Conservation (phyloP, 352 stramenopile species). For the Phytophthora ohioensis region DNA sequence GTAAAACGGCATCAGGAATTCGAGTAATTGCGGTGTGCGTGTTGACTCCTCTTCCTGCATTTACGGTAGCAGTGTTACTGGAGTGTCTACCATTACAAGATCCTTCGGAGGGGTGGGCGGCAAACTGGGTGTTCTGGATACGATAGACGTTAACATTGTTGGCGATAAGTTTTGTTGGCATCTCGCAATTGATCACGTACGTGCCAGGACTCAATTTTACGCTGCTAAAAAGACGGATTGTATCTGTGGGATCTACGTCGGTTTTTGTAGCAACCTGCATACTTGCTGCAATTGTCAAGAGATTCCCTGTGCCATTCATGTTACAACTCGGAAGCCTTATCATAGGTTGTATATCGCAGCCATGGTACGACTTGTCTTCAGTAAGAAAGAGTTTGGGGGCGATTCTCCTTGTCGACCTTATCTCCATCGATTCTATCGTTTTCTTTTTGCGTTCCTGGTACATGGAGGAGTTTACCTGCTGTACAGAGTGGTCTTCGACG, state of each 20-base stretch:
- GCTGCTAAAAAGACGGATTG: background rate
- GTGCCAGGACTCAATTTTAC: slow-evolving; percentile 28
- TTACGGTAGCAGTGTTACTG: slow-evolving; percentile 3
- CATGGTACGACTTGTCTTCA: slow-evolving; percentile 22
- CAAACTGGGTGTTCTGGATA: slow-evolving; percentile 34
- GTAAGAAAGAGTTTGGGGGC: background rate
- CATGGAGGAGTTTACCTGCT: slow-evolving; percentile 15
- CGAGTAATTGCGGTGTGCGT: slow-evolving; percentile 25
- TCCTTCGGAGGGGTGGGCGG: slow-evolving; percentile 20
- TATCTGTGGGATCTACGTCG: slow-evolving; percentile 9
- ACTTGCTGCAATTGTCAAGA: background rate
- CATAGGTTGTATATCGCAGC: slow-evolving; percentile 2
- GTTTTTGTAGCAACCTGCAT: slow-evolving; percentile 6
- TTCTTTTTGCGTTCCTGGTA: slow-evolving; percentile 16
- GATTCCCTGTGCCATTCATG: slow-evolving; percentile 30
- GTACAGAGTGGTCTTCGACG: slow-evolving; percentile 16
- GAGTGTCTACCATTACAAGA: slow-evolving; percentile 22
- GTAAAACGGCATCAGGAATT: slow-evolving; percentile 17
- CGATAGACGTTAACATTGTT: slow-evolving; percentile 1
- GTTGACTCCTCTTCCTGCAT: slow-evolving; percentile 15
- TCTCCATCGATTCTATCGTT: slow-evolving; percentile 9
- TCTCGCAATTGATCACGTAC: slow-evolving; percentile 11
- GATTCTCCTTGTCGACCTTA: slow-evolving; percentile 4
- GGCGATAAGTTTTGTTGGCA: background rate
- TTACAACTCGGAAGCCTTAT: slow-evolving; percentile 1